These are phyloP conservation scores for Dacryopinax primogenitus DNA, from an alignment of 768 basidiomycete genomes.

Conservation along the genomic window DNA sequence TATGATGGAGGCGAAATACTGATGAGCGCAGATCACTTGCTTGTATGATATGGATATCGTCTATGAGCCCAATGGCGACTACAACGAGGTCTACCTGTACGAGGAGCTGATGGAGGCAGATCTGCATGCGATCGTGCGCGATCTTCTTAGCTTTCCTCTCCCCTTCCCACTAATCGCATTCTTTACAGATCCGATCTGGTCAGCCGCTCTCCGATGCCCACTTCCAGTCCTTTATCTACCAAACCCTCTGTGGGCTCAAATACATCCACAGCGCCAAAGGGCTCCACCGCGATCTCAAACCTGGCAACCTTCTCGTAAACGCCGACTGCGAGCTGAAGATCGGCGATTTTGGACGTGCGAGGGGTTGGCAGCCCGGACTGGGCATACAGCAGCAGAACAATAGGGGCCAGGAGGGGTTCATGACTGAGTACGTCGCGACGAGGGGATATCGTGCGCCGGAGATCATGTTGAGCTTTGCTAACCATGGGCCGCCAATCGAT, in stretches of 20 bases:
- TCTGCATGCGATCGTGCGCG: conserved; percentile 91
- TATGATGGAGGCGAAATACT: no score
- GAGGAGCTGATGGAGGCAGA: conserved; percentile 99
- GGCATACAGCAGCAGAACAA: conserved; percentile 10
- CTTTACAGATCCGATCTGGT: conserved; percentile 30
- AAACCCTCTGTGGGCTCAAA: conserved; percentile 36
- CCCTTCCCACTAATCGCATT: neutral
- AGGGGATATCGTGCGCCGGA: conserved; percentile 98
- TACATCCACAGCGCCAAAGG: conserved; percentile 37
- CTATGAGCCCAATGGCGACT: conserved; percentile 81
- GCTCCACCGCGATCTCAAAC: conserved; percentile 36
- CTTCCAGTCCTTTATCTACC: conserved; percentile 37
- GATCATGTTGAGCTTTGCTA: conserved; percentile 96
- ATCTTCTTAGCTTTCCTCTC: neutral
- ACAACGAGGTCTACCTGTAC: conserved; percentile 94
- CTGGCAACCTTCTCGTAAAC: conserved; percentile 30
- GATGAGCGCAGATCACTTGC: no score
- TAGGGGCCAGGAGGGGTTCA: conserved; percentile 67
- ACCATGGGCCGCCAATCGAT: conserved; percentile 48
- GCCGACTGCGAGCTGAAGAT: conserved; percentile 20
- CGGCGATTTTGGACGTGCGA: conserved; percentile 35
- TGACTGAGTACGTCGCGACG: conserved; percentile 98
- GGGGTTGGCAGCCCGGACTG: conserved; percentile 25
- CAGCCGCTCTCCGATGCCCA: conserved; percentile 35
- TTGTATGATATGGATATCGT: no score